Conservation (phyloP, 345 rosid genomes). For the Moricandia moricandioides region DNA sequence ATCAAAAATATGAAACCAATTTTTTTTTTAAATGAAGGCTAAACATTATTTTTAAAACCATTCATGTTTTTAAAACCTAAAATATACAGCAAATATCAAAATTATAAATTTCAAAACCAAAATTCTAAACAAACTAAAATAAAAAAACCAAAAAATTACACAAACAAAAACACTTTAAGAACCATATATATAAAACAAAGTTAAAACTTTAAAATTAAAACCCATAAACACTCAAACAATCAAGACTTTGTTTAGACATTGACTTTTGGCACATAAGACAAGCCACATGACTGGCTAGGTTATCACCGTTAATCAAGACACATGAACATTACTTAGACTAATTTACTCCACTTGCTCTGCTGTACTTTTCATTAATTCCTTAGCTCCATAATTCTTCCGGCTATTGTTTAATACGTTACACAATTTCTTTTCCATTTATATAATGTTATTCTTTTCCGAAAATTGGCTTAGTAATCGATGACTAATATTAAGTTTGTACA, state of each 20-base stretch:
- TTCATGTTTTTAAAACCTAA: background rate
- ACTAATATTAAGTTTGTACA: too few species aligned
- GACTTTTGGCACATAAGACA: conserved; percentile 29
- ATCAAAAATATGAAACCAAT: background rate
- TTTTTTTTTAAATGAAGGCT: background rate
- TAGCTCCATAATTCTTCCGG: background rate
- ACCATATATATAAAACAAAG: background rate
- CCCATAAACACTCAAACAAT: background rate
- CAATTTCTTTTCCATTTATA: background rate
- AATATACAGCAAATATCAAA: background rate
- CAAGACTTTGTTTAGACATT: conserved; percentile 22
- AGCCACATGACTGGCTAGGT: conserved; percentile 31
- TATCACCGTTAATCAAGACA: conserved; percentile 32
- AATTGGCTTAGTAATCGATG: too few species aligned
- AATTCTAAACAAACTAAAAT: background rate
- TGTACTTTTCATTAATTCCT: conserved; percentile 3
- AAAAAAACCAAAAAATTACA: background rate
- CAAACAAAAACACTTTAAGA: background rate
- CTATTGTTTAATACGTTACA: too few species aligned
- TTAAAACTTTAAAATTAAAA: background rate
- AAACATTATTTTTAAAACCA: background rate
- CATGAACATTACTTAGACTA: conserved; percentile 21
- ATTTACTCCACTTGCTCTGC: conserved; percentile 9
- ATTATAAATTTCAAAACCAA: background rate
- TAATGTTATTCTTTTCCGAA: too few species aligned